Evolutionary conservation across 139 green algal species (phyloP).

Genomic region (Chlamydomonas incerta): DNA sequence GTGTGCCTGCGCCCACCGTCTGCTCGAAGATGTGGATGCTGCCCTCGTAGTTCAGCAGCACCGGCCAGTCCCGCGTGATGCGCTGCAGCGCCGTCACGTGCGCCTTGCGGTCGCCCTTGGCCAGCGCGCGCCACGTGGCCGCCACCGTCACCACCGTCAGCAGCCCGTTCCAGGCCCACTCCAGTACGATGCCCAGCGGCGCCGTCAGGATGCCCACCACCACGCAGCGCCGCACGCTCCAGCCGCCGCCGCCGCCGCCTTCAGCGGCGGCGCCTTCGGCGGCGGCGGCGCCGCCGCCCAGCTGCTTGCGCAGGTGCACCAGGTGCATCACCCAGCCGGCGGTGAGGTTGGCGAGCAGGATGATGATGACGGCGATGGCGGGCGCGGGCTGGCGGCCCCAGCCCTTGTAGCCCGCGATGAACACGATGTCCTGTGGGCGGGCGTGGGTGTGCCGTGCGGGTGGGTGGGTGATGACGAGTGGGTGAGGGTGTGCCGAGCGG

Average conservation of each 20-base stretch:
- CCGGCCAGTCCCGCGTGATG: neutral
- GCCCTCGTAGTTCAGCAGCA: neutral
- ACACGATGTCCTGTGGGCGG: neutral
- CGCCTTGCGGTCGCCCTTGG: too few species aligned
- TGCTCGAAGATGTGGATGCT: neutral
- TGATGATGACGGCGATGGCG: neutral
- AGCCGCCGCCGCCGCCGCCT: neutral
- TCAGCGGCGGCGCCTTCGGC: too few species aligned
- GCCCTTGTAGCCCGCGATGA: neutral
- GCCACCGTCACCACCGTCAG: neutral
- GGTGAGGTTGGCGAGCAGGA: neutral
- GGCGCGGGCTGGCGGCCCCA: slow-evolving; percentile 1
- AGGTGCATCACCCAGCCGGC: neutral
- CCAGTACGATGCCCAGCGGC: neutral
- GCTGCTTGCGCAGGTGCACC: neutral
- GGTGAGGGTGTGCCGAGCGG: too few species aligned
- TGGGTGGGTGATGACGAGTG: too few species aligned
- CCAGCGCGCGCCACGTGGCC: too few species aligned
- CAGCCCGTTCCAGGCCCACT: neutral
- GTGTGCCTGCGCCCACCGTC: neutral
- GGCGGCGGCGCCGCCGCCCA: neutral
- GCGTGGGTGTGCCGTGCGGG: too few species aligned
- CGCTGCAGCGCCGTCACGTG: too few species aligned
- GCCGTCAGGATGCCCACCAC: neutral
- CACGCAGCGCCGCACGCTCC: neutral